These are phyloP conservation scores for Ustulina deusta DNA, from an alignment of 2,329 filamentous ascomycete species.

Conservation along the genomic window DNA sequence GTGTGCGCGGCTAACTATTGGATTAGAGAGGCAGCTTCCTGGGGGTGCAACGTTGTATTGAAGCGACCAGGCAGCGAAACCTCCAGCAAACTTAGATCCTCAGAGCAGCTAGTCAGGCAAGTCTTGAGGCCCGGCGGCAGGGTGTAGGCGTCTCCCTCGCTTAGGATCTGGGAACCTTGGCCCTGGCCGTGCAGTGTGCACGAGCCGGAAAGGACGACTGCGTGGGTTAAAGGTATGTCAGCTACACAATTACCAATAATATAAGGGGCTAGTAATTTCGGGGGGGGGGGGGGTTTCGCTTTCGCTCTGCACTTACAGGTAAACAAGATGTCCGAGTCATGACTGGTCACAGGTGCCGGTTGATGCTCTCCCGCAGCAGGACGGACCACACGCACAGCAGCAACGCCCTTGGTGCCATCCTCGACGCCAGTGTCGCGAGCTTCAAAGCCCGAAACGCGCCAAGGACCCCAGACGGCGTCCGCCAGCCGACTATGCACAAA, in stretches of 20 bases:
- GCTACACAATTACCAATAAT: constrained; percentile 8
- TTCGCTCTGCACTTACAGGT: constrained; percentile 37
- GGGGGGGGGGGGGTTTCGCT: no score
- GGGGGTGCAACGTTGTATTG: constrained; percentile 29
- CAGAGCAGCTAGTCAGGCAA: constrained; percentile 29
- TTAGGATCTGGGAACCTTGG: constrained; percentile 29
- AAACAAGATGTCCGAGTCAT: constrained; percentile 41
- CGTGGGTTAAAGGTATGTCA: constrained; percentile 21
- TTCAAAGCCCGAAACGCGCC: constrained; percentile 40
- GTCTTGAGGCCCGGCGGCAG: constrained; percentile 35
- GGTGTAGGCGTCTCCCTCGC: constrained; percentile 38
- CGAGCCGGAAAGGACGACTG: constrained; percentile 38
- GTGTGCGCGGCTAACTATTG: not conserved
- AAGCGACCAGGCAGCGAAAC: constrained; percentile 37
- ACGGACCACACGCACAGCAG: constrained; percentile 36
- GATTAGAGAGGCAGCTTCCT: constrained; percentile 24
- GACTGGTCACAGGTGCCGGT: constrained; percentile 29
- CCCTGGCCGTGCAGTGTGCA: constrained; percentile 37
- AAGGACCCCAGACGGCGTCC: constrained; percentile 35
- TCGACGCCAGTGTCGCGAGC: constrained; percentile 39
- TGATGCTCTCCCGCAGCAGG: constrained; percentile 19
- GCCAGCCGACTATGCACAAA: constrained; percentile 38
- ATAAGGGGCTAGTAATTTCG: not conserved
- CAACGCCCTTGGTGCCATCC: constrained; percentile 37
- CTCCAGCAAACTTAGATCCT: constrained; percentile 38